These are phyloP conservation scores for Beta corolliflora DNA, from an alignment of 179 eudicot genomes.

Conservation along the genomic window DNA sequence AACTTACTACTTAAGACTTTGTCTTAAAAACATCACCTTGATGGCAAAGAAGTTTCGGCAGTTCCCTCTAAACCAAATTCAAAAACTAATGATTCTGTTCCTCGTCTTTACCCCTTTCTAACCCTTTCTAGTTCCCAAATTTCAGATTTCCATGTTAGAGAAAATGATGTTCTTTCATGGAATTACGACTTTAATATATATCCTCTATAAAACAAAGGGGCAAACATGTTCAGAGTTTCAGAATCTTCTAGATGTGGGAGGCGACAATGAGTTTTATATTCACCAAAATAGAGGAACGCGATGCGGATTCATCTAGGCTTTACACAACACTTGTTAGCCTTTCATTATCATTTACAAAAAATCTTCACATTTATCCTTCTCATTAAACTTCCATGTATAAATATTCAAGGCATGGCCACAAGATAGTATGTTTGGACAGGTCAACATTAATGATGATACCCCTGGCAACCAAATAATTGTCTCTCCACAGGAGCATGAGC, in stretches of 20 bases:
- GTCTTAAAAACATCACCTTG: too few species aligned
- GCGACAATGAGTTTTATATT: not conserved
- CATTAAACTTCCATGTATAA: not conserved
- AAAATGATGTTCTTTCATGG: not conserved
- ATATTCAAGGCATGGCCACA: not conserved
- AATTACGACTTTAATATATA: not conserved
- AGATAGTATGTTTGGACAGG: not conserved
- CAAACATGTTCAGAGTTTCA: not conserved
- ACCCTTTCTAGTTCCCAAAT: not conserved
- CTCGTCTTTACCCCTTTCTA: not conserved
- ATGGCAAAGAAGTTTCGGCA: not conserved
- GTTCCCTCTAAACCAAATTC: not conserved
- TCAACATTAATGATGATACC: not conserved
- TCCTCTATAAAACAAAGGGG: not conserved
- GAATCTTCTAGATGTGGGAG: not conserved
- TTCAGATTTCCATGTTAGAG: not conserved
- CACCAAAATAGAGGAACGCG: not conserved
- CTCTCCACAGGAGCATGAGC: not conserved
- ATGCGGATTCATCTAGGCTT: not conserved
- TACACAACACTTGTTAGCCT: not conserved
- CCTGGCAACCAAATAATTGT: not conserved
- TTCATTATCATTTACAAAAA: not conserved
- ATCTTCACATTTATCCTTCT: not conserved
- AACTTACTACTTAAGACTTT: too few species aligned
- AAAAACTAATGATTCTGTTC: too few species aligned